phyloP scores from a whole-genome alignment of 1,284 basidiomycete species.

The Microbotryum scabiosae region DNA sequence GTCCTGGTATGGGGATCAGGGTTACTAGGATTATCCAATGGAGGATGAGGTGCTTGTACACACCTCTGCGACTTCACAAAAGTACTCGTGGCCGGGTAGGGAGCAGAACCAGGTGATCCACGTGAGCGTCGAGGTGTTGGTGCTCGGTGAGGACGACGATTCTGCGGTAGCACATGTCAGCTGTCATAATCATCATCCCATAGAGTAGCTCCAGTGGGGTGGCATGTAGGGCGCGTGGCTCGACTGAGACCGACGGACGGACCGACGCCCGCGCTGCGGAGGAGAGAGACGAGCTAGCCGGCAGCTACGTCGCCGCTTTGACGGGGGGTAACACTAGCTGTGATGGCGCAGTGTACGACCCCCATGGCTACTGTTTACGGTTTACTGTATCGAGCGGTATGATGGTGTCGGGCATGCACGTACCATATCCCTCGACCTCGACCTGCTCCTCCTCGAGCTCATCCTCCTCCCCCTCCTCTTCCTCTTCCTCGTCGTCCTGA shows the following conservation, averaged over 20 bases:
- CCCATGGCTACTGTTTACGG: no score
- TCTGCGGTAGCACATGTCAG: neutral
- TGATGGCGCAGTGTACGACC: neutral
- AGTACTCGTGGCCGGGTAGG: slow-evolving; percentile 96
- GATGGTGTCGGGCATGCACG: slow-evolving; percentile 2
- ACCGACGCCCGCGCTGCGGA: no score
- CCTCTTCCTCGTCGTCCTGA: slow-evolving; percentile 11
- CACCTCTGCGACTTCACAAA: slow-evolving; percentile 56
- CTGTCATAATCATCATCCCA: no score
- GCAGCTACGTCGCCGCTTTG: no score
- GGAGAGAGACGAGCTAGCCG: no score
- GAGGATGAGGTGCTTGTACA: no score
- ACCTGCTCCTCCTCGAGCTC: slow-evolving; percentile 28
- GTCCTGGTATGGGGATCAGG: no score
- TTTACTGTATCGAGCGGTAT: no score
- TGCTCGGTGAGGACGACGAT: slow-evolving; percentile 22
- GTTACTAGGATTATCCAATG: no score
- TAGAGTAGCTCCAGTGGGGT: no score
- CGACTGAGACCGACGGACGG: no score
- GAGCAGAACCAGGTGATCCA: slow-evolving; percentile 99
- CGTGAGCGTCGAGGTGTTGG: slow-evolving; percentile 50
- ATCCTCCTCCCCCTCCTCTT: slow-evolving; percentile 29
- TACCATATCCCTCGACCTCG: slow-evolving; percentile 24
- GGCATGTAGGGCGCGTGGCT: no score
- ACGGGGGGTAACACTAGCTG: neutral